Evolutionary conservation across 2,329 filamentous ascomycete species (phyloP), one percentile per base, ranked within the genome.

Genomic region (Aspergillus uvarum): DNA sequence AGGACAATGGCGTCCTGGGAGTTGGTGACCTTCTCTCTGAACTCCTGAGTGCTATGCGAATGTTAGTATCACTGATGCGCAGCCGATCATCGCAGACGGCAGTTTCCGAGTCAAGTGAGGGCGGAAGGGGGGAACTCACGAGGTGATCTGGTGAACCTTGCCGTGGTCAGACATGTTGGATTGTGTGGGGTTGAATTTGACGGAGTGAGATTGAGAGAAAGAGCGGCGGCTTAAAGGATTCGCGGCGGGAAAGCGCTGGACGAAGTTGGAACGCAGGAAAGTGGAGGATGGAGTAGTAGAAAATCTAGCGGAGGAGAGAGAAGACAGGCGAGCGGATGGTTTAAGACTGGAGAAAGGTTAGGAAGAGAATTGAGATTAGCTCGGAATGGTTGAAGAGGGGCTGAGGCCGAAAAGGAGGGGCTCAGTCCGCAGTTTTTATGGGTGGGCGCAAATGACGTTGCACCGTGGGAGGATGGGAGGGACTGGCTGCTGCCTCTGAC

Each of bases 1-100:
- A 98, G 81, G 62, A 97, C 80, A 68, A 96, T 63, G 65, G 90
- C 77, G 56, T 82, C 82, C 71, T 86, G 78, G 64, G 67, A 55
- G 58, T 81, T 68, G 54, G 80, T 71, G 58, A 80, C 74, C 59
- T 83, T 83, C 32, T 76, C 70, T 58, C 85, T 74, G 76, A 86
- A 92, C 31, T 87, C 85, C 24, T 79, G 72, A 72, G 82, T 84
- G 66, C 87, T 90, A 63, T 63, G 57, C 12, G 14, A 16, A 16
- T 47, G 21, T 38, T 22, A 22, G 24, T 53, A 26, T 6, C 16
- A 14, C 22, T 31, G 19, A 6, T n/a, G 19, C 26, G n/a, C n/a
- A 14, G 16, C 11, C 14, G 32, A 35, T 5, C 32, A 4, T 8
- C 8, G 26, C 26, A 7, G 26, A 29, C 7, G 26, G 26, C 2